Conservation (phyloP, 2,329 filamentous ascomycete species). For the Aspergillus puulaauensis region DNA sequence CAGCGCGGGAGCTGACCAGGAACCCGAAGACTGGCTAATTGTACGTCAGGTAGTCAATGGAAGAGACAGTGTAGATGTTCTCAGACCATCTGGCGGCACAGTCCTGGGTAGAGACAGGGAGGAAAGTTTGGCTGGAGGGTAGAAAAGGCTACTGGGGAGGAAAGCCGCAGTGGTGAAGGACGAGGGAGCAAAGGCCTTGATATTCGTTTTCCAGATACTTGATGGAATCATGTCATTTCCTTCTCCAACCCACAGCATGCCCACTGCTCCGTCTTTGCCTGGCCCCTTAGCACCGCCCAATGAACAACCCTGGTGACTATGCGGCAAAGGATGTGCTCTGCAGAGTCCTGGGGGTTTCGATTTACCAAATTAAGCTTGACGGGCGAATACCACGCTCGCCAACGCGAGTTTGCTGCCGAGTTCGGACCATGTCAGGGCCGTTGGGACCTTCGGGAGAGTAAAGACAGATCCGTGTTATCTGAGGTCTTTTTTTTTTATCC, state of each 20-base stretch:
- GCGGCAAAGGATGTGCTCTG: conserved; percentile 24
- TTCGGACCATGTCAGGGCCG: conserved; percentile 29
- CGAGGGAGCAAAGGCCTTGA: conserved; percentile 23
- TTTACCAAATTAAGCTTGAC: conserved; percentile 24
- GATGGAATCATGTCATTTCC: conserved; percentile 17
- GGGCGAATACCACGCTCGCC: conserved; percentile 25
- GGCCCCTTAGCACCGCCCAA: conserved; percentile 21
- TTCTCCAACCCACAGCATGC: conserved; percentile 16
- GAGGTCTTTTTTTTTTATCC: neutral
- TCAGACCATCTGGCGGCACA: neutral
- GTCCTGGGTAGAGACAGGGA: neutral
- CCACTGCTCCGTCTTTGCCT: conserved; percentile 23
- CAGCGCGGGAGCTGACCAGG: conserved; percentile 16
- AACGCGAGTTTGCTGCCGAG: conserved; percentile 28
- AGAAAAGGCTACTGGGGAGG: neutral
- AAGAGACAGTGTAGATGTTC: neutral
- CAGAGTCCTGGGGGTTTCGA: conserved; percentile 23
- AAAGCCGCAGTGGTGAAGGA: conserved; percentile 5
- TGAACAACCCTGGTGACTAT: conserved; percentile 23
- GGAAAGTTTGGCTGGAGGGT: neutral
- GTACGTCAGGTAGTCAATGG: conserved; percentile 10
- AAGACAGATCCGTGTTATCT: neutral
- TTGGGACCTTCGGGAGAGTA: conserved; percentile 13
- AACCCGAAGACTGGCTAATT: conserved; percentile 9
- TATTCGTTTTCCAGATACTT: conserved; percentile 24